Conservation (phyloP, 305 asterid genomes). For the Solanum hybrid region DNA sequence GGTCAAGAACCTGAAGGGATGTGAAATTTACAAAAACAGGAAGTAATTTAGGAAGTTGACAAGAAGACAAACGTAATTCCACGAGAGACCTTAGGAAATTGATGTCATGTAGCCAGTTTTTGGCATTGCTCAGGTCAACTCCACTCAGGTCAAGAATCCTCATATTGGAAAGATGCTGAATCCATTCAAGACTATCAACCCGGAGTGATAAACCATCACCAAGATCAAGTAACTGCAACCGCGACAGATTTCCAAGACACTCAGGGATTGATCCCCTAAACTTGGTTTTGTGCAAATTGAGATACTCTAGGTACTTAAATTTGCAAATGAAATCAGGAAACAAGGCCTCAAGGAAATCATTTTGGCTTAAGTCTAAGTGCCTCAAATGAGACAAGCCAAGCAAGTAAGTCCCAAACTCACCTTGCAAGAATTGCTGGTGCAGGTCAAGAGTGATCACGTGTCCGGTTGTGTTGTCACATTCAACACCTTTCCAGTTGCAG, state of each 20-base stretch:
- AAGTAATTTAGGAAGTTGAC: not conserved
- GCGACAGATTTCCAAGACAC: not conserved
- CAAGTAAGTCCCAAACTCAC: not conserved
- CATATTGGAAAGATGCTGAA: not conserved
- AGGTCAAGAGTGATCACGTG: slow-evolving; percentile 1
- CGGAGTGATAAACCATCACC: not conserved
- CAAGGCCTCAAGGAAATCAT: not conserved
- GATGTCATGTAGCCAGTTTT: not conserved
- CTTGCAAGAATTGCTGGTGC: not conserved
- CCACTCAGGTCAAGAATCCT: not conserved
- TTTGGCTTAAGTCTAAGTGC: not conserved
- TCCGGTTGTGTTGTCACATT: not conserved
- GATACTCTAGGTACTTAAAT: not conserved
- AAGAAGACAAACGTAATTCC: not conserved
- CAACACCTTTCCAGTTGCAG: not conserved
- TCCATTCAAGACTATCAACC: not conserved
- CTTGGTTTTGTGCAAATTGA: not conserved
- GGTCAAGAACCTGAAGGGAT: not conserved
- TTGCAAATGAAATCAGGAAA: not conserved
- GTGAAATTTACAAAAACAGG: not conserved
- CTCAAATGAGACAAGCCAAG: not conserved
- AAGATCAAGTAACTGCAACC: slow-evolving; percentile 5
- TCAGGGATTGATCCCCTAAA: not conserved
- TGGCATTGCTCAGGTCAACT: not conserved
- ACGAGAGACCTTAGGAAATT: not conserved